Evolutionary conservation across 164 flowering plant genomes (phyloP), one percentile per base, ranked within the genome.

Genomic region (Chimonanthus salicifolius): DNA sequence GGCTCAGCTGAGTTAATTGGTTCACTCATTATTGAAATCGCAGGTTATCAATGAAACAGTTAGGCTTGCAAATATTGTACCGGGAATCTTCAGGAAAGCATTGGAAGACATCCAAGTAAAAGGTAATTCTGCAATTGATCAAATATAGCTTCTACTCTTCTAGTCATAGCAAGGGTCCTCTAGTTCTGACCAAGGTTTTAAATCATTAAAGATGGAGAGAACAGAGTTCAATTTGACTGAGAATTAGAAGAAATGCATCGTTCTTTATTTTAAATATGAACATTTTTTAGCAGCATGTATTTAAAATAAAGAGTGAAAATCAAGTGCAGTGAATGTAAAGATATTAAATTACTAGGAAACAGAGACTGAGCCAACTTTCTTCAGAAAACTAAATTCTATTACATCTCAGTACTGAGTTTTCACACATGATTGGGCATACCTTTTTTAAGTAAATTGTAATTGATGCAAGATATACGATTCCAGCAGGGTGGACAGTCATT

Each of bases 401-500:
- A 33, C 33, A 33, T 33, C 33, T 33, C 33, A 33, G 33, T 33
- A 1, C 33, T 33, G 33, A 33, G 33, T 33, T 33, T 33, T 33
- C 33, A 33, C 33, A 33, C 33, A 33, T 33, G 33, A 33, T 33
- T 33, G 33, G 33, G 33, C 33, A 33, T 33, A 33, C 33, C 33
- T 33, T 33, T 33, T 33, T 33, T 33, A 33, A 8, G 33, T 63
- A 6, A 63, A n/a, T 44, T 63, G 4, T 9, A 3, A 2, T 7
- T 63, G 8, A 20, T 80, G 80, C 88, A 94, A 97, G 84, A 58
- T 85, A 88, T 70, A 94, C 97, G 48, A 94, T 94, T 76, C 98
- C 96, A 76, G 87, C 90, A 58, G 96, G 94, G 44, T 92, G 97
- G 97, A 89, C 87, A 2, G 84, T 94, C 16, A 90, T 92, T 93